Base-by-base conservation (phyloP, 768 basidiomycete species). In the Mycena crocata region DNA sequence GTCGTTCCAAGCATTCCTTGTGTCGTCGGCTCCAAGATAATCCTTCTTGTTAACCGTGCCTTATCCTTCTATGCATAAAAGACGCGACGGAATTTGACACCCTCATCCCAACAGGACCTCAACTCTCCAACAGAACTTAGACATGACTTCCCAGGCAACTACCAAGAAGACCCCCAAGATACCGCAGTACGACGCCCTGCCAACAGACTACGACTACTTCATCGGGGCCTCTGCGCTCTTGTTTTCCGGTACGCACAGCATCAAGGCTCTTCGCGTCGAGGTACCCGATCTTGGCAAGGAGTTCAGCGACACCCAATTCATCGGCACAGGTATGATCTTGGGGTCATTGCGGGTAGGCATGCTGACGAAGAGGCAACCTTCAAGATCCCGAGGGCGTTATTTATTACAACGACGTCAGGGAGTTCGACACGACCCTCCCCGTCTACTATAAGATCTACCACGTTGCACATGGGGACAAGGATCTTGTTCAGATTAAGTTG, bases 241-340 rank as follows among this genome's bases (percentile, higher is more conserved):
- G n/a, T 55, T 55, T 21, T 39, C 35, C 15, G 24, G 17, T 13
- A n/a, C 6, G 19, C 3, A 32, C 37, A 24, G 21, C 9, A 28
- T 8, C 34, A 55, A 55, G 17, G 52, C 37, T 39, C 52, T 55
- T 30, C 52, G 52, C 7, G 34, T 55, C 52, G 52, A 55, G 37
- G 37, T 40, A 12, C 52, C 52, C 26, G 52, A 55, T 14, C 24
- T 55, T 2, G 35, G 52, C 24, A 39, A 39, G 35, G 52, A 55
- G 52, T 55, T 55, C 37, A 24, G 23, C 35, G 52, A 39, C 39
- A 55, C 23, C 23, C 10, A 26, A 14, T 40, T 26, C 37, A 55
- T 55, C 14, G 52, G 52, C 35, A 40, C 35, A 55, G 37, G 52
- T 55, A 28, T 24, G 37, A 17, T 26, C 24, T 26, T 39, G 5